Conservation (phyloP, 345 rosid species). For the Zanthoxylum bungeanum region DNA sequence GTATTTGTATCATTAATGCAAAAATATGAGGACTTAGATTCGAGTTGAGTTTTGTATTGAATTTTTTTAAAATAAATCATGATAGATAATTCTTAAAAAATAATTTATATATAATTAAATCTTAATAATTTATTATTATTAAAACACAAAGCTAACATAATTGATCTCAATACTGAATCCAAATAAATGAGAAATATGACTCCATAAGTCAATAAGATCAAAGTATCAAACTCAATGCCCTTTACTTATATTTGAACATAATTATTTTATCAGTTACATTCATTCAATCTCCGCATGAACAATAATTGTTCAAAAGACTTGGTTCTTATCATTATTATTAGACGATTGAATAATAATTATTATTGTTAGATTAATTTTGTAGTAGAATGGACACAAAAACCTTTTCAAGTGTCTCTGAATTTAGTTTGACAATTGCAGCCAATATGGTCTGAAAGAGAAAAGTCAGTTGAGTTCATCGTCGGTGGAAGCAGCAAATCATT, state of each 20-base stretch:
- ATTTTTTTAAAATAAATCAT: too few species aligned
- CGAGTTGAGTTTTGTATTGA: too few species aligned
- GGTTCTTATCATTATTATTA: not conserved
- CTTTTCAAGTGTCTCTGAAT: not conserved
- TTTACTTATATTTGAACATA: not conserved
- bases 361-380: not conserved
- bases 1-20: too few species aligned
- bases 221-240: not conserved
- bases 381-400: not conserved
- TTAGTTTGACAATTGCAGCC: constrained; percentile 44
- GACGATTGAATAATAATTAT: too few species aligned
- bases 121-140: too few species aligned
- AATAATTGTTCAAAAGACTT: not conserved
- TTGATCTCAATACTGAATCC: too few species aligned
- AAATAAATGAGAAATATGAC: too few species aligned
- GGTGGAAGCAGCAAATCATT: constrained; percentile 27
- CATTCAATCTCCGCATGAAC: not conserved
- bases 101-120: too few species aligned
- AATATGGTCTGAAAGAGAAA: constrained; percentile 45
- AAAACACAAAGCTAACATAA: too few species aligned
- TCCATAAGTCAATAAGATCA: not conserved
- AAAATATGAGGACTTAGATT: too few species aligned
- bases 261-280: not conserved
- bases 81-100: too few species aligned
- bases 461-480: constrained; percentile 28